Evolutionary conservation across 1,284 basidiomycete species (phyloP), one percentile per base, ranked within the genome.

Genomic region (Trametes pubescens): DNA sequence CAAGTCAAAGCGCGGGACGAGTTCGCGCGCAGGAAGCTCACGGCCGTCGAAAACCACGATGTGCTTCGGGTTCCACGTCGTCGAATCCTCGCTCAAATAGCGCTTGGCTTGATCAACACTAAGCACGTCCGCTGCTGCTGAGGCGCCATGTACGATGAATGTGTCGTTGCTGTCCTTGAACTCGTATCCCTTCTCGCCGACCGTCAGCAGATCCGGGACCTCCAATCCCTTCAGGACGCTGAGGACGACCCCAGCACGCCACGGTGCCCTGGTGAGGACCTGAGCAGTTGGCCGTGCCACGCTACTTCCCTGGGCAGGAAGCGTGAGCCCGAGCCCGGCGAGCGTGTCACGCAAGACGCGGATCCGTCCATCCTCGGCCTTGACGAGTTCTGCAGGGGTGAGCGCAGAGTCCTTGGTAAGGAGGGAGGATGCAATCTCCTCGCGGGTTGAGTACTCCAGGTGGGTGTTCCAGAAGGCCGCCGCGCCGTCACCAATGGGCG

Each of bases 101-200:
- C 51, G 14, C 4, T 34, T 14, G 7, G 59, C 43, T 9, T 61
- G 74, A 53, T 80, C 74, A 49, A 77, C 63, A 53, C 72, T 48
- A 47, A 86, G 64, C 0, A 87, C 69, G 14, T 72, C 68, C 13
- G 69, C 68, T 2, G 79, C 78, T 13, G 84, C 74, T 4, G 73
- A 66, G 4, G 78, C 75, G 21, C 73, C 70, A 55, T 85, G 82
- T 67, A 92, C 89, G 43, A 81, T 77, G 73, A 97, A 89, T 9
- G 83, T 86, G 74, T 97, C 93, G 65, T 75, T 75, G 37, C 78
- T 76, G 69, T 93, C 92, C 65, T 84, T 76, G 61, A 90, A 77
- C 24, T 80, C 62, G 61, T 72, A 72, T 14, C 79, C 69, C 40
- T 77, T 73, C 4, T 43, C 51, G 21, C 35, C 57, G n/a, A 37